Base-by-base conservation (phyloP, 1,284 basidiomycete species). In the Malassezia nana region DNA sequence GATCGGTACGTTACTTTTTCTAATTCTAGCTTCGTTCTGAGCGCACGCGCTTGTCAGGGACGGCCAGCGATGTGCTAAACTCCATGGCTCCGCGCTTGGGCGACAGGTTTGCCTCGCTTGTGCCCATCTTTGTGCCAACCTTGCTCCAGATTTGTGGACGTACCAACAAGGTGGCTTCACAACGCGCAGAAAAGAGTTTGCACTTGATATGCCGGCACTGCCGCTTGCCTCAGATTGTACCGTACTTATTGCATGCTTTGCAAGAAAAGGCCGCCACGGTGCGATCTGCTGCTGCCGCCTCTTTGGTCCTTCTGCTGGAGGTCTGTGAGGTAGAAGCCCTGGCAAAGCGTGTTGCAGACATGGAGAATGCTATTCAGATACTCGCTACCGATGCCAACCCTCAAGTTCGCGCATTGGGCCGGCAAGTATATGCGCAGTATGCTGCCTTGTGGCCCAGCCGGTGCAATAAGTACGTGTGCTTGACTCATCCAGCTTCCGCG, bases 111-210 rank as follows among this genome's bases (percentile, higher is more conserved):
- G 67, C 71, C 4, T 63, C 75, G 4, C 72, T 78, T 13, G 72
- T 78, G 20, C 54, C 64, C 3, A 62, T 77, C 28, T 79, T 78
- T 59, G 59, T 79, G 10, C 77, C 78, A 13, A 72, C 77, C 0
- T 62, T 78, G 4, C 59, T 79, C 43, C 62, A 68, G 16, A 74
- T 78, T 30, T 76, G 78, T 45, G 76, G 76, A 1, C 64, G 78
- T 29, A 78, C 78, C 0, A 79, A 79, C 68, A 78, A 78, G 60
- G 76, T 79, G 7, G 75, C 75, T 29, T 62, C 78, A 10, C 75
- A 76, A 43, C 67, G 78, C 15, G 75, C 77, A 0, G 77, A 78
- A 42, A 77, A 76, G 58, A 75, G 74, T 29, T 63, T 79, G 1
- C 52, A 67, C 6, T 74, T 75, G 8, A 77, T 79, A 46, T 72